A percentile compares a stretch with the other conserved stretches of the same genome.
phyloP scores from a whole-genome alignment of 2,329 filamentous ascomycete species.

The Ramichloridium luteum region DNA sequence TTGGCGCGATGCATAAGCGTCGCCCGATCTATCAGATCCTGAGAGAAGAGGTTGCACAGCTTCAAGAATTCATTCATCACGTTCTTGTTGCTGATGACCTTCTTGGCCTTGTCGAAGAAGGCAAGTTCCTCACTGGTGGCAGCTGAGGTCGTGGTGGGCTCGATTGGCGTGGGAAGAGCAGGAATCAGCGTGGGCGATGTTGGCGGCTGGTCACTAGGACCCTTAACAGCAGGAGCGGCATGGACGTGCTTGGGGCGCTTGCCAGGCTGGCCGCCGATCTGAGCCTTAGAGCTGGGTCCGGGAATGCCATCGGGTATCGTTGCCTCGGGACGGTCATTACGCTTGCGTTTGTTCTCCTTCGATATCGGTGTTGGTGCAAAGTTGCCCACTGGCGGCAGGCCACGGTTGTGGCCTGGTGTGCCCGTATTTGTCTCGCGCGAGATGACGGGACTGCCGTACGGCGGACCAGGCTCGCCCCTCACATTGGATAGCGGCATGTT shows the following conservation, averaged over 20 bases:
- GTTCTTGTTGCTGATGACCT: slow-evolving; percentile 84
- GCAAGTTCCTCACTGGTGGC: slow-evolving; percentile 73
- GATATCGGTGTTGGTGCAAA: slow-evolving; percentile 78
- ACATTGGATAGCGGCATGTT: slow-evolving; percentile 53
- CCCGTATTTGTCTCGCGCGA: slow-evolving; percentile 27
- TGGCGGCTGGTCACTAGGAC: slow-evolving; percentile 28
- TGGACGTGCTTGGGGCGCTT: slow-evolving; percentile 66
- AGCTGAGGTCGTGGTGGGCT: slow-evolving; percentile 59
- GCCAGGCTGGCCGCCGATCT: slow-evolving; percentile 24
- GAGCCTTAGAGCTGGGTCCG: slow-evolving; percentile 16
- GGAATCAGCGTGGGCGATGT: slow-evolving; percentile 83
- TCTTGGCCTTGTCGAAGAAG: slow-evolving; percentile 95
- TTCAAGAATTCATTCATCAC: slow-evolving; percentile 94
- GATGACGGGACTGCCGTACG: slow-evolving; percentile 28
- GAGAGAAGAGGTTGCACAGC: slow-evolving; percentile 87
- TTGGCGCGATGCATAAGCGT: slow-evolving; percentile 72
- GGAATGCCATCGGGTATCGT: slow-evolving; percentile 22
- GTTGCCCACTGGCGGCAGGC: slow-evolving; percentile 82
- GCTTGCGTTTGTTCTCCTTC: slow-evolving; percentile 67
- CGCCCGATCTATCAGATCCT: slow-evolving; percentile 79
- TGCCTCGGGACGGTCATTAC: slow-evolving; percentile 46
- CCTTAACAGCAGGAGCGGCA: slow-evolving; percentile 15
- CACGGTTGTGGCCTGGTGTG: slow-evolving; percentile 20
- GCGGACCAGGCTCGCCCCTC: slow-evolving; percentile 33
- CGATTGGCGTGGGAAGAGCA: slow-evolving; percentile 73